Base-by-base conservation (phyloP, 2,329 filamentous ascomycete genomes). In the Penicillium sp. region DNA sequence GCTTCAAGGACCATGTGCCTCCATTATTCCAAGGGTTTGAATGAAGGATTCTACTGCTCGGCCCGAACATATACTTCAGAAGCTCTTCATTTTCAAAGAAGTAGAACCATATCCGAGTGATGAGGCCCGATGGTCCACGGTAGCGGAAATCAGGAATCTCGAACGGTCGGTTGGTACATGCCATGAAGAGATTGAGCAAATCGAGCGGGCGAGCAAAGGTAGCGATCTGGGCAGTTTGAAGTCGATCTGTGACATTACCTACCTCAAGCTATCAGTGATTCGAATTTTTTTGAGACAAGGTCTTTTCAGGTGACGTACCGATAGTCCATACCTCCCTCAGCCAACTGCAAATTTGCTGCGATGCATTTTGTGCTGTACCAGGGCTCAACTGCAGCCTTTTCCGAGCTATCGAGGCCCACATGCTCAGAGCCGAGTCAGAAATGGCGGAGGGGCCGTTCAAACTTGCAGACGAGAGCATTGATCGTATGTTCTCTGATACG, bases 271-370 rank as follows among this genome's bases (percentile, higher is more conserved):
- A 38, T 55, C 9, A 68, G 37, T 13, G 13, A 40, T 56, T 45
- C 53, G n/a, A 56, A 15, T 60, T 28, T 24, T 24, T 24, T 0
- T 54, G 22, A n/a, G 13, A 54, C 10, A 17, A 28, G 15, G 4
- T 3, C 4, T 15, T 2, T 5, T n/a, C 17, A 28, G 37, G 53
- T 22, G 58, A 76, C 85, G 74, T 81, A 94, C 91, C 88, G 66
- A 93, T 90, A 67, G 88, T 88, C 93, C 94, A 99, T 70, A 86
- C 89, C 37, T 88, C 85, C 69, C 93, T 88, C 1, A 95, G 76
- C 95, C 95, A 99, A 69, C 88, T 85, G 59, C 95, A 86, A 38
- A 95, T 84, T 69, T 91, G 87, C 65, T 88, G 90, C 40, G 87
- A 88, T 3, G 88, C 90, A 42, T 83, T 82, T 67, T 88, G 86